Base-by-base conservation (phyloP, 2,329 filamentous ascomycete species). In the Aspergillus fructus region DNA sequence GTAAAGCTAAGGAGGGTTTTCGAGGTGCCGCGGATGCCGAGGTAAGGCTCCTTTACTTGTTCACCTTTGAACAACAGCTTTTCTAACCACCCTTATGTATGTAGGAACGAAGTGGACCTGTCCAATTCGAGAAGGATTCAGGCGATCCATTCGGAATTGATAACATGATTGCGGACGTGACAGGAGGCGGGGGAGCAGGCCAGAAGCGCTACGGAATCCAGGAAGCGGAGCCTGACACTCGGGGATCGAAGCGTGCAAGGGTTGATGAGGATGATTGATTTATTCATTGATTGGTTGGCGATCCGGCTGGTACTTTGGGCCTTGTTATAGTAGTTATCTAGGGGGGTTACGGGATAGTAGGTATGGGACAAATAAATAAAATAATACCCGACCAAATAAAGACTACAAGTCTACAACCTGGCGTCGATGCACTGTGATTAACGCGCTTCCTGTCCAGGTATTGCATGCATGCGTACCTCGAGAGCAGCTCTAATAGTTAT, bases 101-200 rank as follows among this genome's bases (percentile, higher is more conserved):
- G 52, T 65, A 89, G 85, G 86, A 85, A 60, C 85, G 93, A 55
- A 90, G 96, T 67, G 94, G 94, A 5, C 94, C 94, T 0, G 94
- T 99, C 27, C 90, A 96, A 74, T 99, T 99, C 68, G 93, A 97
- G 75, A 96, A 93, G 76, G 93, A 97, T 53, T 83, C 74, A 41
- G 81, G 84, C 17, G 93, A 97, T 75, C 92, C 92, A 1, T 97
- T 97, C 74, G 93, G 96, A 49, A 94, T 97, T 65, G 92, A 96
- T 71, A 90, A 90, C 68, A 96, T 99, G 79, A 86, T 99, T 72
- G 89, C 86, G 37, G 92, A 97, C 73, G 92, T 82, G 24, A 81
- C 80, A 82, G 74, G 79, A 8, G 59, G 60, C 53, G 67, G 85
- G 83, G 56, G 61, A 24, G 55, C 82, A 63, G 68, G 77, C 47